Evolutionary conservation across 1,284 basidiomycete genomes (phyloP).

Genomic region (Singerocomus inundabilis): DNA sequence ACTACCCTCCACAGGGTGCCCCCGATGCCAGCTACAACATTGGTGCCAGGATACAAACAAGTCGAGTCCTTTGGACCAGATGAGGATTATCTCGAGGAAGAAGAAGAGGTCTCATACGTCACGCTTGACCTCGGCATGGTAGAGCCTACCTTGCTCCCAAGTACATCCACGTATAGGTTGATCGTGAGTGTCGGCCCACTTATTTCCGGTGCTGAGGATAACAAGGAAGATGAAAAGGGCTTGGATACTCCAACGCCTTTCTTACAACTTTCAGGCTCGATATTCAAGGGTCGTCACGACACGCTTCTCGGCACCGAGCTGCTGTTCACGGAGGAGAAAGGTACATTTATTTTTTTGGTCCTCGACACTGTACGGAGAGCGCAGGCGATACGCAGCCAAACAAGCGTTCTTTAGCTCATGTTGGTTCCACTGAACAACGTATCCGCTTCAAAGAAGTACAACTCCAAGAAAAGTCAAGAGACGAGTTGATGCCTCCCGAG

Average conservation of each 20-base stretch:
- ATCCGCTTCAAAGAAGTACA: conserved; percentile 51
- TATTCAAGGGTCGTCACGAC: conserved; percentile 67
- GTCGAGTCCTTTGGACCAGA: conserved; percentile 60
- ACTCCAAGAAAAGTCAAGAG: conserved; percentile 24
- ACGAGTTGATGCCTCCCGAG: conserved; percentile 7
- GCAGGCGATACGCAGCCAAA: conserved; percentile 43
- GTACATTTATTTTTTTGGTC: conserved; percentile 30
- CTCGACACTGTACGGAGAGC: background rate
- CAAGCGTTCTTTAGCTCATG: conserved; percentile 49
- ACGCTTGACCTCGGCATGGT: conserved; percentile 68
- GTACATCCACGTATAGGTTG: conserved; percentile 62
- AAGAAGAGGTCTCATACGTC: conserved; percentile 64
- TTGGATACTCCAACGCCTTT: conserved; percentile 72
- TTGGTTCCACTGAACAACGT: conserved; percentile 58
- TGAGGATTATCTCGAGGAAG: conserved; percentile 58
- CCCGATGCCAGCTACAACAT: conserved; percentile 20
- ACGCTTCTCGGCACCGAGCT: conserved; percentile 68
- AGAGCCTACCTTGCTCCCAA: conserved; percentile 73
- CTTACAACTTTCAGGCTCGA: conserved; percentile 68
- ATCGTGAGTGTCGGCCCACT: conserved; percentile 49
- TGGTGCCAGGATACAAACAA: conserved; percentile 55
- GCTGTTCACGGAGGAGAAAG: conserved; percentile 64
- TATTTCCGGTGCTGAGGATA: background rate
- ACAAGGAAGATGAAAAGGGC: conserved; percentile 45
- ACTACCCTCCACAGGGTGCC: background rate